phyloP scores from a whole-genome alignment of 495 filamentous ascomycete species.

The Trichodelitschia bisporula region DNA sequence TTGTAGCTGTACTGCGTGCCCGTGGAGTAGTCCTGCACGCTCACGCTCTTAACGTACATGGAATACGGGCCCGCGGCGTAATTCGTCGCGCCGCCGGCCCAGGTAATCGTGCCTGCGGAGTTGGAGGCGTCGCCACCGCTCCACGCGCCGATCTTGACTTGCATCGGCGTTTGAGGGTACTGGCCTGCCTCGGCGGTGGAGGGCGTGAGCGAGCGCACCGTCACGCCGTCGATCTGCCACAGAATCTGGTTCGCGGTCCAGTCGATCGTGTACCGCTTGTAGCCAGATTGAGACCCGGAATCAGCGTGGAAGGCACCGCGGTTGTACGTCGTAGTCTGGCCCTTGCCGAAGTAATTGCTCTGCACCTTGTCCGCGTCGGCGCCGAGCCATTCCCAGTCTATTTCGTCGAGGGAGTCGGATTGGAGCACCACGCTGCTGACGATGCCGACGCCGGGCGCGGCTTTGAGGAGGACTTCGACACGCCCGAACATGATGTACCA shows the following conservation, averaged over 20 bases:
- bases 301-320: slow-evolving; percentile 42
- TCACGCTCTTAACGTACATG: slow-evolving; percentile 59
- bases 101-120: slow-evolving; percentile 53
- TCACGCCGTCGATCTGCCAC: slow-evolving; percentile 55
- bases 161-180: slow-evolving; percentile 84
- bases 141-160: slow-evolving; percentile 71
- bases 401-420: slow-evolving; percentile 81
- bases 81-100: slow-evolving; percentile 66
- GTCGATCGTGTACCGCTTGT: slow-evolving; percentile 74
- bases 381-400: slow-evolving; percentile 75
- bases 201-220: slow-evolving; percentile 43
- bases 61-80: slow-evolving; percentile 58
- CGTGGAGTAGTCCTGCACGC: slow-evolving; percentile 73
- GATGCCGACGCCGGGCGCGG: slow-evolving; percentile 40
- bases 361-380: slow-evolving; percentile 40
- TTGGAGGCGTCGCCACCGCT: slow-evolving; percentile 58
- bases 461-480: slow-evolving; percentile 31
- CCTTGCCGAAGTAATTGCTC: slow-evolving; percentile 89
- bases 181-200: slow-evolving; percentile 29
- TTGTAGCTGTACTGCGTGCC: slow-evolving; percentile 60
- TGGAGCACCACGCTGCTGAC: slow-evolving; percentile 70
- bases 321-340: slow-evolving; percentile 44
- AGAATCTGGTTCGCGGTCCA: slow-evolving; percentile 56
- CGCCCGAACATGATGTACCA: slow-evolving; percentile 56
- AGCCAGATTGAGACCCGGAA: slow-evolving; percentile 31